Base-by-base conservation (phyloP, 371 early-diverging fungal species). In the Pancytospora philotis region DNA sequence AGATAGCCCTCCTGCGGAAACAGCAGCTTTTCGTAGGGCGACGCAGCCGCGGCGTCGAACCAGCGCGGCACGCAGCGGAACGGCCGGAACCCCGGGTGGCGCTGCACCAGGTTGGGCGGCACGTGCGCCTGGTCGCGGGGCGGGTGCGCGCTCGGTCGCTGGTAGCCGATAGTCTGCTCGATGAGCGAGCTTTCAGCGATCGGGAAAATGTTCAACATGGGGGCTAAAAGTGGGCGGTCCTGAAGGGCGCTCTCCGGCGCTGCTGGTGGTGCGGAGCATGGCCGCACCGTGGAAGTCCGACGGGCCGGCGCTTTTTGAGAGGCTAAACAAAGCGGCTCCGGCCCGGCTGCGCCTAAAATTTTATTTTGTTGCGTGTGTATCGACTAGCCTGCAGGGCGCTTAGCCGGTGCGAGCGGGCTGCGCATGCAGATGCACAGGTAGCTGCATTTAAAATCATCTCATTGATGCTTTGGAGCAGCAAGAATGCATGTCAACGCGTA, bases 121-220 rank as follows among this genome's bases (percentile, higher is more conserved):
- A 37, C 56, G 36, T 19, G 31, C 8, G 3, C 8, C 58, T 62
- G 62, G 32, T 57, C 22, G n/a, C 36, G 19, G 1, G 69, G 71
- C 0, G 71, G 67, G 19, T 32, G 10, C 16, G 71, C 71, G 64
- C 72, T 68, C 0, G 25, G 51, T 30, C 76, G 31, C 22, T 68
- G 66, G n/a, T 39, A 48, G 13, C 77, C 77, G 41, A 77, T 73
- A 30, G 69, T 71, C 51, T 69, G 59, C 50, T 76, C 77, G 0
- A 73, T 48, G 8, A 48, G 57, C 6, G 73, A 66, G 62, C 39
- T 68, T 36, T 73, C 71, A 22, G 63, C 58, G 30, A 37, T 28
- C 28, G 77, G 77, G 59, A 66, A 76, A 8, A 68, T 53, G 19
- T 41, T 41, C 45, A 41, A 41, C 45, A 41, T 41, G 13, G 45